Base-by-base conservation (phyloP, 768 basidiomycete genomes). In the Lentinula edodes region DNA sequence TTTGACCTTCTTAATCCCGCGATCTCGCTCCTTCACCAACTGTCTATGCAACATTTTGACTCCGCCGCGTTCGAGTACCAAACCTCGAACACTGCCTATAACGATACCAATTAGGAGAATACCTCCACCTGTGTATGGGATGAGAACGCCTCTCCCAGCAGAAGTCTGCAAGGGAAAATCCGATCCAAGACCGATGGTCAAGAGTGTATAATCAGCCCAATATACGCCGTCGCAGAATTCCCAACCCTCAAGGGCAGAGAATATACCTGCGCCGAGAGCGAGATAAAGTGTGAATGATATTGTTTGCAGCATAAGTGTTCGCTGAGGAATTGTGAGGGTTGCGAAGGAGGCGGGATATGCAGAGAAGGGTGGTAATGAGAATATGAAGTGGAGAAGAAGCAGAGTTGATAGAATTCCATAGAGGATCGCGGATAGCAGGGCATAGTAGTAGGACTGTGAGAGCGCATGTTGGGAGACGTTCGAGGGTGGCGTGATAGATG, bases 281-380 rank as follows among this genome's bases (percentile, higher is more conserved):
- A 79, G 72, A 54, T 80, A 79, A 3, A 75, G 60, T 1, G 74
- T 68, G 64, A 76, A 78, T 2, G 72, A 62, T 41, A 75, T 74
- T 18, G 76, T 75, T 61, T 80, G 77, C 5, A 80, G 72, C 78
- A 78, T 78, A 7, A 78, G 64, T 0, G 74, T 78, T 9, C 77
- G 74, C 63, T 78, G 78, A 3, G 77, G 73, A 12, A 72, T 67
- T 10, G 75, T 75, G 36, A 78, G 71, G 8, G 69, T 68, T 16
- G 71, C 66, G 53, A 78, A 76, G 1, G 74, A 72, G 1, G 77
- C 67, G 8, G 48, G 58, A 13, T 48, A 59, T 12, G 34, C 18
- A 69, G 71, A 60, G 76, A 80, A 1, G 72, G 75, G 38, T 71
- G 68, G 60, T 76, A 75, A 23, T 62, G 45, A 20, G 69, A 70